Evolutionary conservation across 2,329 filamentous ascomycete genomes (phyloP).

Genomic region (Aureobasidium sp.): DNA sequence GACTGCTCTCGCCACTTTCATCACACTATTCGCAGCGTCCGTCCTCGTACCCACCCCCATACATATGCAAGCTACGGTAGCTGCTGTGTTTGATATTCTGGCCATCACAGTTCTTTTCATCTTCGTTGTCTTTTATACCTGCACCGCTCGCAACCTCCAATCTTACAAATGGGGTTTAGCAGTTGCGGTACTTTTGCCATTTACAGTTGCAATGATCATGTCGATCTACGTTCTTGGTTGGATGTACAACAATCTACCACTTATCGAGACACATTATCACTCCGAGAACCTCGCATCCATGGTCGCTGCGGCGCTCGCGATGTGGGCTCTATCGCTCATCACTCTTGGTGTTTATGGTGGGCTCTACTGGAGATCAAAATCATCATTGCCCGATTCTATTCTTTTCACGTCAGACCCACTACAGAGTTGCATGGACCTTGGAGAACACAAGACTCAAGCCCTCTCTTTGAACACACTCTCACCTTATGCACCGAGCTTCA

Average conservation of each 20-base stretch:
- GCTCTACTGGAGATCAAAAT: conserved; percentile 20
- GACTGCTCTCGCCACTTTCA: conserved; percentile 4
- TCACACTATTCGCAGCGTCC: conserved; percentile 17
- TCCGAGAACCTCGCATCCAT: conserved; percentile 4
- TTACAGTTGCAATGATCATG: conserved; percentile 19
- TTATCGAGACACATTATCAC: conserved; percentile 4
- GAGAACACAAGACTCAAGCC: background rate
- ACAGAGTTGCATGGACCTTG: background rate
- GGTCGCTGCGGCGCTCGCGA: conserved; percentile 24
- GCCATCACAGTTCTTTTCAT: conserved; percentile 16
- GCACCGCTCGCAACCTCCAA: background rate
- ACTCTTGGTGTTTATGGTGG: conserved; percentile 23
- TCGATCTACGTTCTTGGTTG: conserved; percentile 21
- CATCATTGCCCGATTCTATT: conserved; percentile 8
- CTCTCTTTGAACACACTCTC: background rate
- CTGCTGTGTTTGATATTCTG: conserved; percentile 19
- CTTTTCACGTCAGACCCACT: background rate
- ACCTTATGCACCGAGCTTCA: conserved; percentile 11
- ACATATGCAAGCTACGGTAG: conserved; percentile 17
- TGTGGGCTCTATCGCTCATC: conserved; percentile 23
- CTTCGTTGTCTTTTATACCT: conserved; percentile 15
- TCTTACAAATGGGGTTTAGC: conserved; percentile 3
- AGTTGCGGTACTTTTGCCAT: conserved; percentile 10
- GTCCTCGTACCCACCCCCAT: background rate
- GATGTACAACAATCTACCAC: conserved; percentile 12